Evolutionary conservation across 768 basidiomycete genomes (phyloP).

Genomic region (Tricholoma flavovirens): DNA sequence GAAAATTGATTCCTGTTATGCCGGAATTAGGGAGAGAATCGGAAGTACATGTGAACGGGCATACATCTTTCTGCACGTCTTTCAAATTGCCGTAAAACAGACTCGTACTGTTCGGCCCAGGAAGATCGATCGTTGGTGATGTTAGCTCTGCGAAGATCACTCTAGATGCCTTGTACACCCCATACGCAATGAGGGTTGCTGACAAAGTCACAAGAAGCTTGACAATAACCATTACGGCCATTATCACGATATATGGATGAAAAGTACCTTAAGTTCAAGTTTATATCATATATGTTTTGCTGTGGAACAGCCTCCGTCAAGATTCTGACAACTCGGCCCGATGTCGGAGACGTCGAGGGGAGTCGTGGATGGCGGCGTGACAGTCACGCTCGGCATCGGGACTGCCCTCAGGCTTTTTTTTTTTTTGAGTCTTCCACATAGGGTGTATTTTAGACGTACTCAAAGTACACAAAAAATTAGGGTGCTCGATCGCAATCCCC

Average conservation of each 20-base stretch:
- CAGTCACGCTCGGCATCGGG: too few species aligned
- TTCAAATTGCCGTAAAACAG: slow-evolving; percentile 44
- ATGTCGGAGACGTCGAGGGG: too few species aligned
- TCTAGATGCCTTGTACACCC: slow-evolving; percentile 27
- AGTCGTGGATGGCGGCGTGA: too few species aligned
- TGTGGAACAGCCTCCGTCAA: too few species aligned
- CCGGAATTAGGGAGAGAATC: neutral
- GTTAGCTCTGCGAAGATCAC: slow-evolving; percentile 27
- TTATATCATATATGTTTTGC: too few species aligned
- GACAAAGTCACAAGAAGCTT: slow-evolving; percentile 16
- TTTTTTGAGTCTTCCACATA: too few species aligned
- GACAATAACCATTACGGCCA: neutral
- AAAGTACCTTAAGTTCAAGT: too few species aligned
- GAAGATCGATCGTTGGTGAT: slow-evolving; percentile 42
- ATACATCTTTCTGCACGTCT: slow-evolving; percentile 37
- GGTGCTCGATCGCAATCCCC: too few species aligned
- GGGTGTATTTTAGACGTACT: too few species aligned
- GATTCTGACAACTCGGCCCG: too few species aligned
- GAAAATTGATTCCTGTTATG: slow-evolving; percentile 24
- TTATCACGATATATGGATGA: neutral
- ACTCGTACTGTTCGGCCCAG: slow-evolving; percentile 42
- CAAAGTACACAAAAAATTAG: too few species aligned
- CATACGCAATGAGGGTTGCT: slow-evolving; percentile 19
- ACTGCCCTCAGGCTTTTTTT: too few species aligned
- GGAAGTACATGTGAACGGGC: slow-evolving; percentile 3